Conservation (phyloP, 2,329 filamentous ascomycete species). For the Cordyceps militaris region DNA sequence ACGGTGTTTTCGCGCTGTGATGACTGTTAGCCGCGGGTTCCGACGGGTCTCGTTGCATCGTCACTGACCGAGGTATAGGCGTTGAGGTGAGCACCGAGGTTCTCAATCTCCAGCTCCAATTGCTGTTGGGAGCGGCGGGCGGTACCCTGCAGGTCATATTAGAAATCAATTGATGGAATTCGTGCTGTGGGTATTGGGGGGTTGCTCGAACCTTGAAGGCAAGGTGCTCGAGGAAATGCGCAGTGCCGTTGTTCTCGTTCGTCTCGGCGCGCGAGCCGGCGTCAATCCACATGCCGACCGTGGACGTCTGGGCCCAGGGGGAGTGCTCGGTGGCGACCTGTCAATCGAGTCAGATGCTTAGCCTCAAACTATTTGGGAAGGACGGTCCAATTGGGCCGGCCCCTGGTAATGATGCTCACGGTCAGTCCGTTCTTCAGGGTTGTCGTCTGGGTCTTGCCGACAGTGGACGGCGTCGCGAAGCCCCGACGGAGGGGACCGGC, state of each 20-base stretch:
- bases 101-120: constrained; percentile 98
- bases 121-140: constrained; percentile 92
- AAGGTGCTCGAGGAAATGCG: constrained; percentile 98
- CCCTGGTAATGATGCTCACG: constrained; percentile 44
- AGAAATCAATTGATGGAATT: neutral
- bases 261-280: constrained; percentile 97
- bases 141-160: constrained; percentile 58
- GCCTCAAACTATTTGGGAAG: constrained; percentile 15
- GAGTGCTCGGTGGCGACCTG: constrained; percentile 98
- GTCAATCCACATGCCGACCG: constrained; percentile 98
- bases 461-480: constrained; percentile 77
- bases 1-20: constrained; percentile 95
- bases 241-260: constrained; percentile 96
- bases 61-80: constrained; percentile 91
- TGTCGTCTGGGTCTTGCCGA: constrained; percentile 87
- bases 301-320: constrained; percentile 96
- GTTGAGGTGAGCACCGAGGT: constrained; percentile 98
- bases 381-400: constrained; percentile 34
- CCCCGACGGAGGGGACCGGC: constrained; percentile 73
- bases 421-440: constrained; percentile 97
- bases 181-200: neutral
- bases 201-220: constrained; percentile 80
- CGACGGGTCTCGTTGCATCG: constrained; percentile 19
- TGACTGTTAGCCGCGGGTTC: constrained; percentile 21
- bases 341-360: constrained; percentile 22